Evolutionary conservation across 306 rosid species (phyloP).

Genomic region (Citrullus mucosospermus): DNA sequence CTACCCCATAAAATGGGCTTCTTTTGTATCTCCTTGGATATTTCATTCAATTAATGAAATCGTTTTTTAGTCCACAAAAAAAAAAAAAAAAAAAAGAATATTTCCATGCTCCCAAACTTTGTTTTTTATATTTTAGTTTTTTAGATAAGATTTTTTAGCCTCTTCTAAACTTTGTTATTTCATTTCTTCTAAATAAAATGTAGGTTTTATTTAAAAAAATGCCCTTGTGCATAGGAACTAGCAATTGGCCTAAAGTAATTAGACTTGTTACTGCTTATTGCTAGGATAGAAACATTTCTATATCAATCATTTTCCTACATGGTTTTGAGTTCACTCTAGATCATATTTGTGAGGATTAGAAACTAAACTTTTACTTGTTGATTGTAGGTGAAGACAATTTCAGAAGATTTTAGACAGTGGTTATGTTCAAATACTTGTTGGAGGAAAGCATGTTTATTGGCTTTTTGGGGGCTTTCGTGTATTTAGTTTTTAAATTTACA

Average conservation of each 20-base stretch:
- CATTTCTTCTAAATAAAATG: not conserved
- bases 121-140: not conserved
- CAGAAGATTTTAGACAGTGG: slow-evolving; percentile 10
- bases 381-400: slow-evolving; percentile 13
- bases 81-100: too few species aligned
- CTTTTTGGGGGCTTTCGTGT: slow-evolving; percentile 9
- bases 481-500: not conserved
- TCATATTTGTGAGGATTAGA: slow-evolving; percentile 3
- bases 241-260: not conserved
- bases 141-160: not conserved
- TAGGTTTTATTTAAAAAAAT: not conserved
- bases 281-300: slow-evolving; percentile 1
- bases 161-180: not conserved
- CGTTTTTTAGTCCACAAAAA: too few species aligned
- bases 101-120: not conserved
- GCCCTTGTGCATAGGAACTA: not conserved
- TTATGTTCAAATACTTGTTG: slow-evolving; percentile 10
- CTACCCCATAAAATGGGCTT: too few species aligned
- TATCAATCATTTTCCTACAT: slow-evolving; percentile 8
- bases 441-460: slow-evolving; percentile 14
- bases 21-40: too few species aligned
- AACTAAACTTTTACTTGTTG: slow-evolving; percentile 10
- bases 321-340: slow-evolving; percentile 9
- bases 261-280: not conserved
- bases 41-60: too few species aligned